phyloP scores from a whole-genome alignment of 2,329 filamentous ascomycete species.

The Polytolypa hystricis region DNA sequence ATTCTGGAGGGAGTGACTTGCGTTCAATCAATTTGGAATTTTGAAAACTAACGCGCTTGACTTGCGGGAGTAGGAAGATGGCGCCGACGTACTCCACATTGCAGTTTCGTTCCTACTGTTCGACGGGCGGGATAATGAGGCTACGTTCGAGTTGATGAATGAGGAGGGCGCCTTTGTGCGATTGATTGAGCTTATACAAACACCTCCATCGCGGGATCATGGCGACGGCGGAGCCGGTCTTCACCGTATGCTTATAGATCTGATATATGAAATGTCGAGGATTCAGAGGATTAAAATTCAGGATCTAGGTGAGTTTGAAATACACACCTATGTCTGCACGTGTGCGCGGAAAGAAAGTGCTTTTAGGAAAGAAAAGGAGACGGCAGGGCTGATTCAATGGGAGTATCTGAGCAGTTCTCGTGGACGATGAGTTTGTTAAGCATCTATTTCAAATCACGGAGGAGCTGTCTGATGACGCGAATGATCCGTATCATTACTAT shows the following conservation, averaged over 20 bases:
- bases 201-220: conserved; percentile 43
- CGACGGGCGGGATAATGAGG: conserved; percentile 69
- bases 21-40: no score
- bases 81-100: conserved; percentile 65
- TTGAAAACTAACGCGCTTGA: no score
- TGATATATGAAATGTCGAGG: conserved; percentile 93
- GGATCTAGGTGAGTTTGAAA: conserved; percentile 57
- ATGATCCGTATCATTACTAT: conserved; percentile 92
- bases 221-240: conserved; percentile 42
- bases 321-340: no score
- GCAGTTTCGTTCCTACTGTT: conserved; percentile 76
- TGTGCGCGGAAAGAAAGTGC: no score
- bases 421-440: conserved; percentile 68
- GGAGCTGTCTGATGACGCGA: conserved; percentile 69
- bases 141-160: conserved; percentile 77
- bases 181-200: conserved; percentile 69
- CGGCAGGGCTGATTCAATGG: no score
- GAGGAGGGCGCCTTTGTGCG: conserved; percentile 72
- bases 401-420: conserved; percentile 5
- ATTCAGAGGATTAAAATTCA: conserved; percentile 69
- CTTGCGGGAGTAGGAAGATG: conserved; percentile 61
- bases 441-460: conserved; percentile 84
- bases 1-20: no score
- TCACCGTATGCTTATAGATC: conserved; percentile 70
- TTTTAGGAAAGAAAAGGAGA: no score